Evolutionary conservation across 805 yeast genomes (phyloP).

Genomic region (Ogataea minuta): DNA sequence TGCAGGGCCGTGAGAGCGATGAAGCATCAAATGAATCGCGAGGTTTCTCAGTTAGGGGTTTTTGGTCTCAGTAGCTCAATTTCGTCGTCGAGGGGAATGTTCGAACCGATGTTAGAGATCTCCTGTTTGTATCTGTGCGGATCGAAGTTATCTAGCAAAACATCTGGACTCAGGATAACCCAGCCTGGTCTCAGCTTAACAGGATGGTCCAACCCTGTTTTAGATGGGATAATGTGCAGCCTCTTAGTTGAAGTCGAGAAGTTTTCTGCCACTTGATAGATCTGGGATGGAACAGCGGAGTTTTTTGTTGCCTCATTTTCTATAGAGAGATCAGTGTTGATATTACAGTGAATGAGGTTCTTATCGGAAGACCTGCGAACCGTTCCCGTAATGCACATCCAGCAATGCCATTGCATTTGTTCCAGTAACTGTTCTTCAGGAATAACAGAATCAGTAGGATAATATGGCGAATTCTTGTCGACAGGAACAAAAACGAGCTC

Average conservation of each 20-base stretch:
- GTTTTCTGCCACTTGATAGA: slow-evolving; percentile 84
- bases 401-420: slow-evolving; percentile 91
- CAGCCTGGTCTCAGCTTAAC: slow-evolving; percentile 78
- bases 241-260: slow-evolving; percentile 80
- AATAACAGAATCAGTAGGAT: slow-evolving; percentile 51
- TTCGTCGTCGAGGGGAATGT: slow-evolving; percentile 66
- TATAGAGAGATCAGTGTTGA: slow-evolving; percentile 83
- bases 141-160: slow-evolving; percentile 66
- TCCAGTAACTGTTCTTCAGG: slow-evolving; percentile 53
- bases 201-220: slow-evolving; percentile 62
- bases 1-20: neutral
- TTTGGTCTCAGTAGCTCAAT: slow-evolving; percentile 83
- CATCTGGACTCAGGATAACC: slow-evolving; percentile 87
- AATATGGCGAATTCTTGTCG: slow-evolving; percentile 61
- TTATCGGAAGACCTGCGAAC: slow-evolving; percentile 82
- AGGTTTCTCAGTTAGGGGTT: too few species aligned
- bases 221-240: slow-evolving; percentile 78
- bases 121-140: slow-evolving; percentile 45
- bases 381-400: slow-evolving; percentile 97
- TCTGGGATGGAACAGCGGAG: slow-evolving; percentile 65
- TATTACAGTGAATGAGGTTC: slow-evolving; percentile 85
- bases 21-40: slow-evolving; percentile 13
- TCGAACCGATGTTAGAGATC: slow-evolving; percentile 44
- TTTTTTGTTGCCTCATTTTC: slow-evolving; percentile 47
- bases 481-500: slow-evolving; percentile 80